Conservation (phyloP, 2,329 filamentous ascomycete species). For the Fusarium haematococcum region DNA sequence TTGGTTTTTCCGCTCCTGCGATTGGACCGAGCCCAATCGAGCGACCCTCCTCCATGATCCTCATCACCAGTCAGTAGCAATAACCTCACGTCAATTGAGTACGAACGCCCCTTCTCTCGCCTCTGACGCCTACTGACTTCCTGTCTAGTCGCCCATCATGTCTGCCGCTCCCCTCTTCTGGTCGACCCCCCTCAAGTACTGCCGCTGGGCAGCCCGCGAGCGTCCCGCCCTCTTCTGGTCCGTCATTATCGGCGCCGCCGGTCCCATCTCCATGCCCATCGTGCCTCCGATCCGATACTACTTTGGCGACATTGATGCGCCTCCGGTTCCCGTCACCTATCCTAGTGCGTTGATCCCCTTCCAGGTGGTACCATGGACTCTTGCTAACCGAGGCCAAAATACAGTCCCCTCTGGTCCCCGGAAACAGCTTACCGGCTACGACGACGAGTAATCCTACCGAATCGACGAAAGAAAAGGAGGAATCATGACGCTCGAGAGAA, state of each 20-base stretch:
- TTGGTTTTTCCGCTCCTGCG: constrained; percentile 47
- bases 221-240: constrained; percentile 94
- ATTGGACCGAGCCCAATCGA: constrained; percentile 35
- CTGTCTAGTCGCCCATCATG: constrained; percentile 61
- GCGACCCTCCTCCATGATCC: constrained; percentile 21
- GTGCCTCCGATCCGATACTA: constrained; percentile 79
- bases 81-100: constrained; percentile 53
- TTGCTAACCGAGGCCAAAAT: constrained; percentile 7
- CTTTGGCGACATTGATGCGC: constrained; percentile 79
- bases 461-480: constrained; percentile 10
- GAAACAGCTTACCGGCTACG: constrained; percentile 71
- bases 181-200: constrained; percentile 83
- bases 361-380: neutral
- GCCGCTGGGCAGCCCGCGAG: constrained; percentile 88
- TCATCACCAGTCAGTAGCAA: constrained; percentile 39
- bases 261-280: constrained; percentile 76
- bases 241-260: constrained; percentile 76
- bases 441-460: constrained; percentile 59
- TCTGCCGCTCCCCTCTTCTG: constrained; percentile 80
- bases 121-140: neutral
- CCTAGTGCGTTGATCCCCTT: constrained; percentile 74
- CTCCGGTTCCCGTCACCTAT: constrained; percentile 87
- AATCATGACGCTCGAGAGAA: constrained; percentile 18
- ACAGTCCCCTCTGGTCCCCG: constrained; percentile 69
- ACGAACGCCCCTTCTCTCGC: constrained; percentile 5